Percentiles rank a stretch among this genome's conserved stretches.
These are phyloP conservation scores for Artemisia tridentata DNA, from an alignment of 129 eudicot genomes.

Conservation along the genomic window DNA sequence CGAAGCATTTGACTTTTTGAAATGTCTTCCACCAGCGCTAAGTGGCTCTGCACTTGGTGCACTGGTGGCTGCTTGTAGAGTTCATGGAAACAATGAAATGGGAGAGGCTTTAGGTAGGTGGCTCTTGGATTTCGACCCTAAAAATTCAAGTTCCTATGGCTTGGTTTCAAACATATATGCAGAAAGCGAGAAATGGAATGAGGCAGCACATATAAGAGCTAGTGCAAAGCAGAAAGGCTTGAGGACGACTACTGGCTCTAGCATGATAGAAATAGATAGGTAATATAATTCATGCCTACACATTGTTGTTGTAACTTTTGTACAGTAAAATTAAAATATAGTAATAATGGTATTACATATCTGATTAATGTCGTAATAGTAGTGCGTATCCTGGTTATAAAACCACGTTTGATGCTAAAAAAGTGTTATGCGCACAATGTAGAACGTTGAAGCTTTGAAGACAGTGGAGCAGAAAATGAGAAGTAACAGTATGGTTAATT, in stretches of 20 bases:
- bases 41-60: constrained; percentile 48
- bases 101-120: constrained; percentile 51
- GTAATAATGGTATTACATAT: too few relatives aligned
- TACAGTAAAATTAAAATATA: too few relatives aligned
- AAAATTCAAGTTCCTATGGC: constrained; percentile 45
- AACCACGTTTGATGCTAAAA: too few relatives aligned
- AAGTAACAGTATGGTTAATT: too few relatives aligned
- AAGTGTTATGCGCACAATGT: too few relatives aligned
- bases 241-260: constrained; percentile 44
- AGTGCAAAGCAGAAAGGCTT: constrained; percentile 45
- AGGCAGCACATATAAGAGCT: constrained; percentile 42
- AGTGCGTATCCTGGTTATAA: neutral
- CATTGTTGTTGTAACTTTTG: too few relatives aligned
- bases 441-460: too few relatives aligned
- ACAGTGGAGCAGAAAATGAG: too few relatives aligned
- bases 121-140: constrained; percentile 53
- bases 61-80: constrained; percentile 59
- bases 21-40: constrained; percentile 28
- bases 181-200: constrained; percentile 51
- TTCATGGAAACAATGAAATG: constrained; percentile 46
- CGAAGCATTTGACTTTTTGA: constrained; percentile 48
- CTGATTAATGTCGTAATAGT: too few relatives aligned
- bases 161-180: constrained; percentile 55
- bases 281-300: neutral
- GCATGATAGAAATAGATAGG: constrained; percentile 41